Evolutionary conservation across 495 filamentous ascomycete species (phyloP), one percentile per base, ranked within the genome.

Genomic region (Oidiodendron maius): DNA sequence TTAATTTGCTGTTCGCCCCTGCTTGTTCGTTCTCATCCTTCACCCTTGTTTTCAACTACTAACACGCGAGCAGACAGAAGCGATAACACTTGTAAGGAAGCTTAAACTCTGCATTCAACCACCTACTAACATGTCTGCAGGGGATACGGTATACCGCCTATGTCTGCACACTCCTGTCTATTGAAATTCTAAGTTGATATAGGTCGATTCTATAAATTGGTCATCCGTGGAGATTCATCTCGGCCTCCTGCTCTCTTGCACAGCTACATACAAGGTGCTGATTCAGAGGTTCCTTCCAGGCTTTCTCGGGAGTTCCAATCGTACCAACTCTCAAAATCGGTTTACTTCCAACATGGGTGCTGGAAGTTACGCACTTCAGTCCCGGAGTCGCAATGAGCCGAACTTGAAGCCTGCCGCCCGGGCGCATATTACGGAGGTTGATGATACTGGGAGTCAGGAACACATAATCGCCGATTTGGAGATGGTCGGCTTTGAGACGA

Each of bases 11-110:
- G 15, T 23, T 10, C 40, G 9, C 40, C 11, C 20, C 40, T 42
- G 12, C 40, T 20, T 42, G 40, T 42, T 3, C 40, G 40, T 23
- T 22, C 40, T 42, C 20, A 17, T 17, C 40, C 40, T 23, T 42
- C 40, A 42, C 40, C n/a, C n/a, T n/a, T n/a, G 25, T 23, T 23
- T 42, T 23, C 20, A 42, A 42, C 11, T 18, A 42, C 40, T 42
- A 23, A 42, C 40, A 23, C 8, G 10, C 40, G 5, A 20, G 20
- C 20, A 42, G 40, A 42, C 40, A 6, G 20, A 23, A 42, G 40
- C 40, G 40, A 42, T 23, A 42, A 42, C 40, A 42, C n/a, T n/a
- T n/a, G n/a, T n/a, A n/a, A n/a, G n/a, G n/a, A n/a, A n/a, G n/a
- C n/a, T n/a, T n/a, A n/a, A n/a, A n/a, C n/a, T n/a, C n/a, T n/a